These are phyloP conservation scores for Adansonia madagascariensis DNA, from an alignment of 441 rosid species.

Conservation along the genomic window DNA sequence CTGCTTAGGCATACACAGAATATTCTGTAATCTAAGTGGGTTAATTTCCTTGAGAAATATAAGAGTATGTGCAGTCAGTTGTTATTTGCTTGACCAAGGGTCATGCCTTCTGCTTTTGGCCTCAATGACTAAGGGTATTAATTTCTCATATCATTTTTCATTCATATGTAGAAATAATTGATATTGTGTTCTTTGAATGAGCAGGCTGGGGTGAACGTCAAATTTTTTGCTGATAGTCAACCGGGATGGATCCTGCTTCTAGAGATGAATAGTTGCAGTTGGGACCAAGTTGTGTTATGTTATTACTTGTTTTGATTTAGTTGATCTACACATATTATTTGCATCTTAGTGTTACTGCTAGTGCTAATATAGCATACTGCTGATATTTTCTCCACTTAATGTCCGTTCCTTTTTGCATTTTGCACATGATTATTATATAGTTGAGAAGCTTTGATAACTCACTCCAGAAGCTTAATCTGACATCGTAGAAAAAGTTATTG, in stretches of 20 bases:
- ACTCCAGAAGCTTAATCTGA: conserved; percentile 9
- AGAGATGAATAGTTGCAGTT: conserved; percentile 57
- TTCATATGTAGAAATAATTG: conserved; percentile 4
- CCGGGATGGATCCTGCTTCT: conserved; percentile 76
- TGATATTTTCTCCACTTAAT: background rate
- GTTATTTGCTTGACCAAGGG: background rate
- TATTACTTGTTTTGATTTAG: background rate
- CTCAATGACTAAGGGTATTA: background rate
- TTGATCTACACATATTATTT: background rate
- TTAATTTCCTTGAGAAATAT: background rate
- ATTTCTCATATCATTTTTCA: background rate
- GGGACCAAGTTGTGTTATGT: background rate
- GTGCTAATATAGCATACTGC: background rate
- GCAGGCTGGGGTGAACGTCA: conserved; percentile 87
- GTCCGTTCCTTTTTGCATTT: background rate
- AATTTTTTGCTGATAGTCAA: conserved; percentile 90
- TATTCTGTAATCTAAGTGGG: background rate
- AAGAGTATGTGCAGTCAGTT: background rate
- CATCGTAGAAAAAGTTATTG: background rate
- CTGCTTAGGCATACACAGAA: background rate
- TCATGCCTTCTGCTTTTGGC: background rate
- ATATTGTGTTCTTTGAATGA: conserved; percentile 19
- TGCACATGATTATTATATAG: background rate
- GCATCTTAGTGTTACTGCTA: background rate
- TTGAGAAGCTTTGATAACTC: background rate